Conservation (phyloP, 352 stramenopile genomes). For the Globisporangium abappressorium region DNA sequence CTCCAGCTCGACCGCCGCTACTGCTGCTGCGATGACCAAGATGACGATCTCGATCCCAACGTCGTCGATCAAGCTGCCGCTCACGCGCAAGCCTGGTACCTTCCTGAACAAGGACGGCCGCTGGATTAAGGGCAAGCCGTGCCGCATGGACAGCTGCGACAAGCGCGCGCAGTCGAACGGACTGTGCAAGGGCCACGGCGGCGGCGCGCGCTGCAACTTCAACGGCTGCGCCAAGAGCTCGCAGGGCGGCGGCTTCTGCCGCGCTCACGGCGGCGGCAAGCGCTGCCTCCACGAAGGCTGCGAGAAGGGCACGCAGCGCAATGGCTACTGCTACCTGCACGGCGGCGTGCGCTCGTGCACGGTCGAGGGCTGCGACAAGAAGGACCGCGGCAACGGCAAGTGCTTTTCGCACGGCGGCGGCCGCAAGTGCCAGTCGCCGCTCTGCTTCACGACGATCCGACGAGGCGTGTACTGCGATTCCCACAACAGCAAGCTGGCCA, state of each 20-base stretch:
- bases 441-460: conserved; percentile 68
- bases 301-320: conserved; percentile 77
- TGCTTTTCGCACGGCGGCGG: conserved; percentile 78
- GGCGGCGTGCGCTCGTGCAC: conserved; percentile 71
- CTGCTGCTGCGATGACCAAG: conserved; percentile 16
- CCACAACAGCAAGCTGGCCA: conserved; percentile 35
- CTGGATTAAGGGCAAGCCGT: conserved; percentile 86
- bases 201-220: conserved; percentile 71
- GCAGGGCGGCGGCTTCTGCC: conserved; percentile 71
- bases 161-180: conserved; percentile 80
- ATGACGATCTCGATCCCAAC: conserved; percentile 28
- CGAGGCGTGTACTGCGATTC: conserved; percentile 58
- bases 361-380: conserved; percentile 71
- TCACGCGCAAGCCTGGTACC: conserved; percentile 69
- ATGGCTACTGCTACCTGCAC: conserved; percentile 80
- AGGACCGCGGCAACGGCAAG: conserved; percentile 82
- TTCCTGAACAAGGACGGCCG: conserved; percentile 88
- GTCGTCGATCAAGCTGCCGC: conserved; percentile 28
- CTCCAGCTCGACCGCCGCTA: conserved; percentile 17
- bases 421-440: conserved; percentile 59
- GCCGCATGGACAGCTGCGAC: conserved; percentile 64
- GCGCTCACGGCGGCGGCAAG: conserved; percentile 78
- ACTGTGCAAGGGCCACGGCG: conserved; percentile 79
- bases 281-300: conserved; percentile 70
- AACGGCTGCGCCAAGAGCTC: conserved; percentile 74